Percentiles rank a stretch among this genome's conserved stretches.
Evolutionary conservation across 371 early-diverging fungal genomes (phyloP).

Genomic region (Capillidium heterosporum): DNA sequence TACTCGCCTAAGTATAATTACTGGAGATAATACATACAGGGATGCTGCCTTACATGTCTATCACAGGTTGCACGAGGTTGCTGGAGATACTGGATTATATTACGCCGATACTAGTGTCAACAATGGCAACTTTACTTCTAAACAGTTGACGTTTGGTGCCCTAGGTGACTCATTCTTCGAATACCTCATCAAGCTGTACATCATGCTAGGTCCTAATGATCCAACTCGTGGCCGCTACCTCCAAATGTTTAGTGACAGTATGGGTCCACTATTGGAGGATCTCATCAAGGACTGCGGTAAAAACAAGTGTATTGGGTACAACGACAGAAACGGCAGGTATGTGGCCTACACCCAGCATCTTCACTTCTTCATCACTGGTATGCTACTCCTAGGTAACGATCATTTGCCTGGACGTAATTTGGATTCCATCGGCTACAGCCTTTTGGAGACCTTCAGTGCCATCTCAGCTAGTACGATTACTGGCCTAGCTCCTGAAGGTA

Average conservation of each 20-base stretch:
- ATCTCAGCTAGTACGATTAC: constrained; percentile 20
- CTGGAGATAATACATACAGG: constrained; percentile 37
- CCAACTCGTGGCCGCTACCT: not conserved
- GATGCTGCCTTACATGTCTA: constrained; percentile 6
- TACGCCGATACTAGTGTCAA: constrained; percentile 18
- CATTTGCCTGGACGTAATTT: constrained; percentile 7
- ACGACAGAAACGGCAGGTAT: not conserved
- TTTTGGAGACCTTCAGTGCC: constrained; percentile 36
- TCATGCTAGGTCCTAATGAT: constrained; percentile 4
- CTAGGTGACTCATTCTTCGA: constrained; percentile 10
- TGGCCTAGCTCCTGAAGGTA: not conserved
- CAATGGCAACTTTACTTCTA: constrained; percentile 8
- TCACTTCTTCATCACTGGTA: constrained; percentile 49
- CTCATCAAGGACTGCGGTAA: not conserved
- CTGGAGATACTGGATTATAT: constrained; percentile 33
- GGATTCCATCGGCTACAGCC: constrained; percentile 18
- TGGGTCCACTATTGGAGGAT: not conserved
- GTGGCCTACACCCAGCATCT: not conserved
- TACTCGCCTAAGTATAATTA: constrained; percentile 58
- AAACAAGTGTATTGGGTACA: not conserved
- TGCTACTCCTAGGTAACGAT: constrained; percentile 41
- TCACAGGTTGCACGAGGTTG: constrained; percentile 7
- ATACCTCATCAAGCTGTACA: constrained; percentile 1
- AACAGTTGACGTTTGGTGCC: constrained; percentile 7
- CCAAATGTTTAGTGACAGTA: not conserved